These are phyloP conservation scores for Fusarium buharicum DNA, from an alignment of 2,329 filamentous ascomycete species.

Conservation along the genomic window DNA sequence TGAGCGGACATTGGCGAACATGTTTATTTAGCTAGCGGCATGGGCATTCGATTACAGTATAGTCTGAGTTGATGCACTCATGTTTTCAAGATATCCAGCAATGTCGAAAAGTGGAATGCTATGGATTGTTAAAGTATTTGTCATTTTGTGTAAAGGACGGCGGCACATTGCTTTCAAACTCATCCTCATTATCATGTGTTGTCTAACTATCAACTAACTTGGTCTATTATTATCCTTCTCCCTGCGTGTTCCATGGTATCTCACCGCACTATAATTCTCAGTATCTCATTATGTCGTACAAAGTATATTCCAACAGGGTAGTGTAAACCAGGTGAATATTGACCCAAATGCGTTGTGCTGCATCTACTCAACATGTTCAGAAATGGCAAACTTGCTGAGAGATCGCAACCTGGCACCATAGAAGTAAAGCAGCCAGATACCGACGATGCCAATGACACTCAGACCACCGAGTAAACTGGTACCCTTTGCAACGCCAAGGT, in stretches of 20 bases:
- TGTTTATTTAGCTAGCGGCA: neutral
- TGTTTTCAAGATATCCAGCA: slow-evolving; percentile 21
- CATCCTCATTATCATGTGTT: slow-evolving; percentile 11
- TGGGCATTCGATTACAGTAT: neutral
- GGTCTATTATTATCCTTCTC: neutral
- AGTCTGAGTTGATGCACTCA: slow-evolving; percentile 6
- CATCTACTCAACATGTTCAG: slow-evolving; percentile 34
- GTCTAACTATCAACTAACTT: slow-evolving; percentile 5
- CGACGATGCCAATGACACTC: slow-evolving; percentile 64
- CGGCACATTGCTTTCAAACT: neutral
- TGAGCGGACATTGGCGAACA: neutral
- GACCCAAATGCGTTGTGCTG: too few relatives aligned
- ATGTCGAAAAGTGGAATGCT: slow-evolving; percentile 1
- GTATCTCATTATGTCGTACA: slow-evolving; percentile 5
- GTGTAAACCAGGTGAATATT: neutral
- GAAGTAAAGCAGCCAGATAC: slow-evolving; percentile 69
- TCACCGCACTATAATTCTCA: slow-evolving; percentile 2
- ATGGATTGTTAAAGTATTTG: neutral
- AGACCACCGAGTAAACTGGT: slow-evolving; percentile 66
- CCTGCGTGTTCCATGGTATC: slow-evolving; percentile 20
- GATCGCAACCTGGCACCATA: slow-evolving; percentile 65
- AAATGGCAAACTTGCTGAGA: slow-evolving; percentile 67
- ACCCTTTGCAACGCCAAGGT: slow-evolving; percentile 68
- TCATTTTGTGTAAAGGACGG: neutral
- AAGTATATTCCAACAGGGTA: neutral